Evolutionary conservation across 148 eudicot genomes (phyloP), one percentile per base, ranked within the genome.

Genomic region (Rheum nobile): DNA sequence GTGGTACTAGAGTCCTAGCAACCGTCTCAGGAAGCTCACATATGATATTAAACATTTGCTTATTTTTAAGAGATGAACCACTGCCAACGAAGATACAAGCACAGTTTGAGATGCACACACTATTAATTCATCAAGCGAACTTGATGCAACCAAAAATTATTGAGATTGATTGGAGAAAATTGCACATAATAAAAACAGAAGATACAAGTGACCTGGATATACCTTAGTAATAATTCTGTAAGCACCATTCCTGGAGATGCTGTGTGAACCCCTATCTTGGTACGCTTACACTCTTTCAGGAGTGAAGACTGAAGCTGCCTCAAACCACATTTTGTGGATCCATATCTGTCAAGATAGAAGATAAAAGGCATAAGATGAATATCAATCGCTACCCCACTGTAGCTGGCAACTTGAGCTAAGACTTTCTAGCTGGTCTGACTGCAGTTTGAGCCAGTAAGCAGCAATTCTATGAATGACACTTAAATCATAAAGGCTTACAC

Each of bases 221-320:
- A 95, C 99, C 99, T 92, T 77, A 95, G 79, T 24, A 95, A 81
- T 82, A 95, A 85, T 50, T 95, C 99, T 0, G 99, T 95, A 67
- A 95, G 81, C 47, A 95, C 99, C 99, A 95, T 95, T 82, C 99
- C 99, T 12, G 99, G 99, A 41, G 99, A 95, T 47, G 99, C 99
- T 11, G 97, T 92, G 79, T 95, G 99, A 57, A 95, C 91, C 69
- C 99, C 97, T 22, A 90, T 88, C 72, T 85, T 91, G 13, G 87
- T 85, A 77, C 81, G 84, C 78, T 74, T 87, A 74, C 86, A 77
- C 75, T 95, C 99, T 80, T 88, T 95, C 57, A 95, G 82, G 52
- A 95, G 88, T 2, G 99, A 95, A 77, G 97, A 74, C 55, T 95
- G 96, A 80, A 95, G 90, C 80, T 95, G 99, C 78, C 99, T 82